Base-by-base conservation (phyloP, 1,139 yeast genomes). In the Magnusiomyces suaveolens region DNA sequence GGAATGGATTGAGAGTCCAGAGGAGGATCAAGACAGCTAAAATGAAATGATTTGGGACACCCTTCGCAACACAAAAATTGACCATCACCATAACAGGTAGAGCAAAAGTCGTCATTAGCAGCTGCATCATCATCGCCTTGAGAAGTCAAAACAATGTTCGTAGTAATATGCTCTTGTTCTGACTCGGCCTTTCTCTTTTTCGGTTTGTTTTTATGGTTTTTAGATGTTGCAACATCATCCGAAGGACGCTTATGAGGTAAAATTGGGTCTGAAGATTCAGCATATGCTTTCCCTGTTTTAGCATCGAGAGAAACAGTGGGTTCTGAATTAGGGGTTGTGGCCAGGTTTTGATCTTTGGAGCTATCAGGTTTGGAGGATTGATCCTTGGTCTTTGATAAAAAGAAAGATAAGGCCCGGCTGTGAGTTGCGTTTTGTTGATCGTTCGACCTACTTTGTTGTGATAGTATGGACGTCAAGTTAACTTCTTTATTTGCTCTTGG, bases 41-140 rank as follows among this genome's bases (percentile, higher is more conserved):
- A 88, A 66, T 92, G 98, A 68, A 90, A 92, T 1, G 96, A 87
- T 63, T 78, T 79, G 0, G 97, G 96, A 69, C 98, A 92, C 1
- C 87, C 76, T 62, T 92, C 98, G 71, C 98, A 92, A 69, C 97
- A 92, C 36, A 92, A 75, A 60, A 92, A 88, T 43, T 87, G 77
- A 6, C 98, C 98, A 0, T 90, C 75, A 32, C 89, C 88, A 1
- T 94, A 89, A 71, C 98, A 92, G 0, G 94, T 77, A 24, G 86
- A 75, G 65, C 98, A 92, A 66, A 78, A 89, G 68, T 92, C 98
- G 60, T 90, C 94, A 67, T 92, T 92, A 58, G 53, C 58, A 47
- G 50, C 50, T 2, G 43, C 50, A 2, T 47, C 50, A 20, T 47
- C 50, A 32, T 24, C 29, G 10, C 33, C 43, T 20, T 32, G 43